Conservation (phyloP, 2,329 filamentous ascomycete species). For the Aspergillus novofumigatus region DNA sequence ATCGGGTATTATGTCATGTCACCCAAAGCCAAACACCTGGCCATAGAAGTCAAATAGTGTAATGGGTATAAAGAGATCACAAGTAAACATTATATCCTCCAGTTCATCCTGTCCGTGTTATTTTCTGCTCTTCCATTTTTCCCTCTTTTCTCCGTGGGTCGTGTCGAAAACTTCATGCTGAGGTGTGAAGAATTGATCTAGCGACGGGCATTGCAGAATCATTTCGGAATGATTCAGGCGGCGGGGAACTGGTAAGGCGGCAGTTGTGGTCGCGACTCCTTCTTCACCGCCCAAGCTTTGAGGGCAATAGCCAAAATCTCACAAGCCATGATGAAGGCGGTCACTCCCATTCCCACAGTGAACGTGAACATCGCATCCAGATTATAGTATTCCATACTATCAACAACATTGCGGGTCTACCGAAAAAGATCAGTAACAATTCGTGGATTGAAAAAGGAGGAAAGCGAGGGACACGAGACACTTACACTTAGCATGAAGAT, state of each 20-base stretch:
- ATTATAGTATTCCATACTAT: conserved; percentile 69
- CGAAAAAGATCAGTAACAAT: conserved; percentile 16
- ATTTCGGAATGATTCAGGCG: not conserved
- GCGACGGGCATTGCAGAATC: not conserved
- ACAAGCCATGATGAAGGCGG: conserved; percentile 82
- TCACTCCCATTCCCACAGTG: conserved; percentile 79
- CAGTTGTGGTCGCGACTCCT: conserved; percentile 31
- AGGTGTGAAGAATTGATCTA: not conserved
- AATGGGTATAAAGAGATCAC: conserved; percentile 22
- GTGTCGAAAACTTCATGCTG: not conserved
- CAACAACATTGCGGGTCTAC: conserved; percentile 70
- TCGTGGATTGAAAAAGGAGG: not conserved
- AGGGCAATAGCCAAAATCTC: conserved; percentile 71
- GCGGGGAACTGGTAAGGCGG: conserved; percentile 28
- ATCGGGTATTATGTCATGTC: conserved; percentile 10
- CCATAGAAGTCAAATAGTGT: conserved; percentile 15
- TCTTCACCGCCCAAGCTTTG: conserved; percentile 75
- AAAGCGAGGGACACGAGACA: conserved; percentile 18
- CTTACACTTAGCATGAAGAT: conserved; percentile 88
- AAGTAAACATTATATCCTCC: conserved; percentile 3
- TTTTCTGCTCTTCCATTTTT: conserved; percentile 1
- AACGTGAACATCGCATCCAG: conserved; percentile 92
- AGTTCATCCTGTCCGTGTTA: not conserved
- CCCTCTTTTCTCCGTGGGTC: not conserved
- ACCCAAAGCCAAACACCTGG: conserved; percentile 8